Evolutionary conservation across 2,329 filamentous ascomycete genomes (phyloP).

Genomic region (Epichloe coenophiala): DNA sequence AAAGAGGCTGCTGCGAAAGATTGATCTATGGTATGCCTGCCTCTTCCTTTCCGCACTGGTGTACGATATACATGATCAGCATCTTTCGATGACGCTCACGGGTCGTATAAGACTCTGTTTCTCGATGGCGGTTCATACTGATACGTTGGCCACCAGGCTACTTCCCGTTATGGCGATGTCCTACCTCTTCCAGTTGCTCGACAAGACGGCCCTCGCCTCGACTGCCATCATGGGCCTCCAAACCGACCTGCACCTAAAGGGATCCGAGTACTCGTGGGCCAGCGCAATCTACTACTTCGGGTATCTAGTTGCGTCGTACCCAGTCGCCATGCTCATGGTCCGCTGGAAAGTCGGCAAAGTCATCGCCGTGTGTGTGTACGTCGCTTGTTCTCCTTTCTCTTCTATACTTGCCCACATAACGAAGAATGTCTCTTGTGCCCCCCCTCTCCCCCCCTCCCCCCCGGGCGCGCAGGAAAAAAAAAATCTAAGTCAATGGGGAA

Average conservation of each 20-base stretch:
- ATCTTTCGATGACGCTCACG: too few species aligned
- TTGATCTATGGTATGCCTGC: constrained; percentile 40
- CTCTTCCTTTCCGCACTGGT: neutral
- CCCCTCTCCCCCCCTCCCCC: too few species aligned
- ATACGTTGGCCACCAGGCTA: constrained; percentile 19
- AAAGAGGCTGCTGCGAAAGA: constrained; percentile 42
- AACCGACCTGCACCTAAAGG: constrained; percentile 29
- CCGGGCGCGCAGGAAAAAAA: neutral
- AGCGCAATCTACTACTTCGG: constrained; percentile 38
- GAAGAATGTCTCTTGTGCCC: neutral
- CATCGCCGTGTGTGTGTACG: constrained; percentile 11
- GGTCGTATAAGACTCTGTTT: too few species aligned
- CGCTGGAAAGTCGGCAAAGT: constrained; percentile 15
- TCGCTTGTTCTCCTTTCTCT: neutral
- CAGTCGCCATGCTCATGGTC: constrained; percentile 13
- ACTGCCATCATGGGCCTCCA: constrained; percentile 35
- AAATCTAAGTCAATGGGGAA: neutral
- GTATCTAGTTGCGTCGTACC: constrained; percentile 24
- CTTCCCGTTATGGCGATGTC: constrained; percentile 38
- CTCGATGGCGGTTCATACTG: too few species aligned
- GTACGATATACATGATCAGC: too few species aligned
- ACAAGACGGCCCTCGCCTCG: constrained; percentile 44
- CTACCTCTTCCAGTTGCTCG: constrained; percentile 47
- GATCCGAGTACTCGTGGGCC: constrained; percentile 38
- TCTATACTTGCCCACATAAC: neutral